Evolutionary conservation across 257 asterid genomes (phyloP).

Genomic region (Linderniella brevidens): DNA sequence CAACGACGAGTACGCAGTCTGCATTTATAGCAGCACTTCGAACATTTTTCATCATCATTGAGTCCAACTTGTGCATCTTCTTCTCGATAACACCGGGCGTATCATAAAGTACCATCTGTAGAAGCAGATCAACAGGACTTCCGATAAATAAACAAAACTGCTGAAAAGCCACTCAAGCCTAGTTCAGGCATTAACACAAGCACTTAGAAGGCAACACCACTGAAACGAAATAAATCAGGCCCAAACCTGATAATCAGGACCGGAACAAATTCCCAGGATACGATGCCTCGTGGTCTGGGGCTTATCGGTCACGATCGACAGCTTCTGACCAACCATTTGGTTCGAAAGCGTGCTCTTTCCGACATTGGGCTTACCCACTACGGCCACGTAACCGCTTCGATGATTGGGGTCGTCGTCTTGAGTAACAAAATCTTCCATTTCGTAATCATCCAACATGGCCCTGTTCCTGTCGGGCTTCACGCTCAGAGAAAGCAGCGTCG

Average conservation of each 20-base stretch:
- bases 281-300: constrained; percentile 96
- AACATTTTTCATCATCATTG: constrained; percentile 97
- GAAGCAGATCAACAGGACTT: constrained; percentile 7
- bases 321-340: constrained; percentile 86
- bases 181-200: constrained; percentile 6
- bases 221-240: neutral
- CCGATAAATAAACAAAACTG: neutral
- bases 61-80: constrained; percentile 86
- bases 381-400: constrained; percentile 89
- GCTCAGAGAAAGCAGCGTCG: constrained; percentile 46
- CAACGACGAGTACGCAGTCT: constrained; percentile 79
- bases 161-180: neutral
- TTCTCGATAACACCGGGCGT: constrained; percentile 98
- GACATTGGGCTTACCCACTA: constrained; percentile 86
- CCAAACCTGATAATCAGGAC: constrained; percentile 67
- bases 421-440: constrained; percentile 27
- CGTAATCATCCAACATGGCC: constrained; percentile 74
- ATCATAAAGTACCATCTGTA: constrained; percentile 90
- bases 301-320: constrained; percentile 84
- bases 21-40: constrained; percentile 82
- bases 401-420: constrained; percentile 40
- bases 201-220: constrained; percentile 2
- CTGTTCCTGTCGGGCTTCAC: constrained; percentile 67
- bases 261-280: constrained; percentile 82
- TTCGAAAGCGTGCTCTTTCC: constrained; percentile 91